Evolutionary conservation across 129 eudicot genomes (phyloP), one percentile per base, ranked within the genome.

Genomic region (Cynara cardunculus): DNA sequence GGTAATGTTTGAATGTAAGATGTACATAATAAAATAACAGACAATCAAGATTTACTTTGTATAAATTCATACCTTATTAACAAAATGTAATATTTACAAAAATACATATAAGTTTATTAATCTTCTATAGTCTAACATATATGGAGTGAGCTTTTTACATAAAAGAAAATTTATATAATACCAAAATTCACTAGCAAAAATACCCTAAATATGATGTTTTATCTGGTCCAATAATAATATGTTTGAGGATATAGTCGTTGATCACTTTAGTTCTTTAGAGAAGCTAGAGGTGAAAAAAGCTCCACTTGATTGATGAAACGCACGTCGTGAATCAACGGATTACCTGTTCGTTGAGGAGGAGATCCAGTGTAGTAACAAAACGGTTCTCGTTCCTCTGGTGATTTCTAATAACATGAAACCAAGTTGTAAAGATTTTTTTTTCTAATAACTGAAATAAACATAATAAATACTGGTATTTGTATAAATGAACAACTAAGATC

Each of bases 251-350:
- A 39, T 16, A 53, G 25, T n/a, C 25, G 18, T 16, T 26, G 16
- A 10, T 30, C 35, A 30, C 77, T 79, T 64, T 79, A 79, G 61
- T 79, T 70, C 77, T 79, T 79, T 71, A 79, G 69, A 31, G 83
- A 70, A 32, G 83, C 77, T 56, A 81, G 81, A 4, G 85, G 85
- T 1, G 90, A 77, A 46, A 86, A 84, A 31, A 77, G 89, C 30
- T 88, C 87, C 91, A 82, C 82, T 49, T 88, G 91, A 70, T 88
- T 85, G 24, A 85, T 77, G 64, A 91, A 91, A 10, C 86, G 89
- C n/a, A 84, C 88, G 67, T 91, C 97, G 53, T 89, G 97, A 75
- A 91, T 82, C 84, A 91, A 78, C 1, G 97, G 97, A 71, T 91
- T 91, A 14, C 70, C 77, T 65, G 90, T 87, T 76, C 94, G 83